Evolutionary conservation across 805 yeast species (phyloP).

Genomic region (Cyberlindnera subsufficiens): DNA sequence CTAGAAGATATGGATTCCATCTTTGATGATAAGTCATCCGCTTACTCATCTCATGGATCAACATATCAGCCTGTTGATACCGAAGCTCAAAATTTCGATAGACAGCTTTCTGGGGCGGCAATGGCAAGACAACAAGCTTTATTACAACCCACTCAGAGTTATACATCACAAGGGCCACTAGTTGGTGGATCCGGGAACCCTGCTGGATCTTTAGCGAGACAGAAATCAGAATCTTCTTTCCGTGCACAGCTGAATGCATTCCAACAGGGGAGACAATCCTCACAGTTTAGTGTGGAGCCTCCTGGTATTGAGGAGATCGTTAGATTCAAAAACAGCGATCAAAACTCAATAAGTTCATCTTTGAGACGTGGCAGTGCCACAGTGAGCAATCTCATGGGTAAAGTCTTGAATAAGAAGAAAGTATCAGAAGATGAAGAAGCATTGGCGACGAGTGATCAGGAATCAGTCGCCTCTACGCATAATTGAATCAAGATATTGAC

Average conservation of each 20-base stretch:
- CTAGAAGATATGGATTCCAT: conserved; percentile 90
- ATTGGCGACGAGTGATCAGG: conserved; percentile 20
- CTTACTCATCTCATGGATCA: conserved; percentile 27
- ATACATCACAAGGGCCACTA: conserved; percentile 10
- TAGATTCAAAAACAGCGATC: conserved; percentile 26
- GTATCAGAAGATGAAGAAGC: conserved; percentile 24
- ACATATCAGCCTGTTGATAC: conserved; percentile 11
- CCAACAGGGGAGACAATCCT: conserved; percentile 4
- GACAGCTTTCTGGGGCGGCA: conserved; percentile 34
- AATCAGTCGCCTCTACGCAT: conserved; percentile 1
- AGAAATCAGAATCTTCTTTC: conserved; percentile 20
- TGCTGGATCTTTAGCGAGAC: conserved; percentile 8
- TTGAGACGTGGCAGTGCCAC: conserved; percentile 39
- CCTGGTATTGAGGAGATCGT: conserved; percentile 33
- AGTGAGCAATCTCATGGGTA: conserved; percentile 30
- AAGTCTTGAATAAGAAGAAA: conserved; percentile 22
- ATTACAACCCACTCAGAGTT: conserved; percentile 20
- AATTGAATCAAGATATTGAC: neutral
- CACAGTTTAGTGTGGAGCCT: conserved; percentile 26
- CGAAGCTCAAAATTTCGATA: conserved; percentile 9
- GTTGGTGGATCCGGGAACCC: conserved; percentile 2
- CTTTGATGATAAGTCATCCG: conserved; percentile 61
- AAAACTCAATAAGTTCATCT: conserved; percentile 26
- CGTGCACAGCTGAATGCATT: conserved; percentile 17
- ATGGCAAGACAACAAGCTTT: conserved; percentile 34